phyloP scores from a whole-genome alignment of 1,284 basidiomycete species.

The Chalciporus sp. region DNA sequence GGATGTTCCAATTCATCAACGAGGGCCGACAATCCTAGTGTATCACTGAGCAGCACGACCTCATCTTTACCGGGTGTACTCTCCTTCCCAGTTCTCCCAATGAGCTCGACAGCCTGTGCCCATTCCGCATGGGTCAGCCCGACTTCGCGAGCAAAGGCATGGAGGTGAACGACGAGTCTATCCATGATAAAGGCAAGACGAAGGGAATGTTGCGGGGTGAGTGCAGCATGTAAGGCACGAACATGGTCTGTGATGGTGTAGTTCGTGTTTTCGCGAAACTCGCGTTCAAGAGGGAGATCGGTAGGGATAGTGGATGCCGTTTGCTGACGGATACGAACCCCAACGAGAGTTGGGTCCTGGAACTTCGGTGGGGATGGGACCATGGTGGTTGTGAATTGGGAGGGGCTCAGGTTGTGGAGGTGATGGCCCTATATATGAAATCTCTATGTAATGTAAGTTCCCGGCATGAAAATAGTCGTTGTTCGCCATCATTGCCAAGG shows the following conservation, averaged over 20 bases:
- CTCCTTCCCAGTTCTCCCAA: neutral
- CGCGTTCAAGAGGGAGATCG: neutral
- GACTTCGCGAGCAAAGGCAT: neutral
- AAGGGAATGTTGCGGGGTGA: neutral
- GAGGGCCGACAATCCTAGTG: neutral
- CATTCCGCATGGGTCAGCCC: neutral
- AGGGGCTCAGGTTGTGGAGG: neutral
- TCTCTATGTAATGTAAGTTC: neutral
- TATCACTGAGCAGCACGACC: neutral
- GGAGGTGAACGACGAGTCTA: neutral
- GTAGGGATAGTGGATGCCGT: neutral
- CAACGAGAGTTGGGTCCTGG: neutral
- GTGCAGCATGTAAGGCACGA: neutral
- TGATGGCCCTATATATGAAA: neutral
- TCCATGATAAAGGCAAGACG: neutral
- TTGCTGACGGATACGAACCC: neutral
- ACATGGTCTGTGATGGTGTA: neutral
- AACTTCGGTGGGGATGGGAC: neutral
- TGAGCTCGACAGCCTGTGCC: neutral
- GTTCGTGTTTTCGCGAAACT: neutral
- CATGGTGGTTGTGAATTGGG: neutral
- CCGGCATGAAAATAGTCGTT: neutral
- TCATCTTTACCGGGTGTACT: neutral
- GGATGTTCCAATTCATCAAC: neutral
- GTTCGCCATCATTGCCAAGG: neutral